phyloP scores from a whole-genome alignment of 768 basidiomycete species.

The Russula sp. region DNA sequence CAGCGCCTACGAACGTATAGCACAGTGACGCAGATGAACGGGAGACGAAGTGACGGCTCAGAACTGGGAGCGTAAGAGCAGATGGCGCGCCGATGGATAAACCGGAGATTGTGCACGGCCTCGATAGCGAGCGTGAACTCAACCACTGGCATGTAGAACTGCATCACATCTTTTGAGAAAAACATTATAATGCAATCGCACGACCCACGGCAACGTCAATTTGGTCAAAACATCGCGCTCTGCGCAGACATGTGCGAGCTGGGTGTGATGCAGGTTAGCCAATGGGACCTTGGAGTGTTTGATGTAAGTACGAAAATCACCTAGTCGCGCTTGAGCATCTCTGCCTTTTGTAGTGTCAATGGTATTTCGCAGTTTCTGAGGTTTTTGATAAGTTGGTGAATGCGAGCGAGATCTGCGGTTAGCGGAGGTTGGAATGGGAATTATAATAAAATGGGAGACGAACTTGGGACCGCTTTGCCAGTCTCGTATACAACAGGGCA shows the following conservation, averaged over 20 bases:
- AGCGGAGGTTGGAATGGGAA: no score
- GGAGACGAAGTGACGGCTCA: no score
- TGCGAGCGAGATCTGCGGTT: no score
- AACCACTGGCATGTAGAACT: conserved; percentile 82
- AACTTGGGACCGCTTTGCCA: no score
- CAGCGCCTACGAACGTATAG: no score
- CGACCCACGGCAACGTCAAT: conserved; percentile 93
- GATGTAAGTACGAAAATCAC: conserved; percentile 33
- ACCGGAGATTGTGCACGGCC: conserved; percentile 93
- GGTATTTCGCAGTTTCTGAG: no score
- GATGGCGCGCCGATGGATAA: conserved; percentile 82
- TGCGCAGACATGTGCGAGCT: conserved; percentile 98
- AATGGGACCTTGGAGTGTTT: background rate
- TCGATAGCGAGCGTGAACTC: conserved; percentile 97
- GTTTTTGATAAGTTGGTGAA: no score
- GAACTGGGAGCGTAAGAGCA: background rate
- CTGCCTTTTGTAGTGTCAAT: conserved; percentile 81
- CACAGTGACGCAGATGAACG: no score
- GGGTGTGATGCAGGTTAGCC: conserved; percentile 3
- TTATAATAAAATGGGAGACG: no score
- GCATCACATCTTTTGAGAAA: conserved; percentile 96
- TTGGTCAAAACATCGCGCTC: conserved; percentile 96
- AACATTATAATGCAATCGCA: conserved; percentile 95
- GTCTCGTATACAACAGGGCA: no score
- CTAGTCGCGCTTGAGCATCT: conserved; percentile 99